Conservation (phyloP, 306 rosid species). For the Canavalia ensiformis region DNA sequence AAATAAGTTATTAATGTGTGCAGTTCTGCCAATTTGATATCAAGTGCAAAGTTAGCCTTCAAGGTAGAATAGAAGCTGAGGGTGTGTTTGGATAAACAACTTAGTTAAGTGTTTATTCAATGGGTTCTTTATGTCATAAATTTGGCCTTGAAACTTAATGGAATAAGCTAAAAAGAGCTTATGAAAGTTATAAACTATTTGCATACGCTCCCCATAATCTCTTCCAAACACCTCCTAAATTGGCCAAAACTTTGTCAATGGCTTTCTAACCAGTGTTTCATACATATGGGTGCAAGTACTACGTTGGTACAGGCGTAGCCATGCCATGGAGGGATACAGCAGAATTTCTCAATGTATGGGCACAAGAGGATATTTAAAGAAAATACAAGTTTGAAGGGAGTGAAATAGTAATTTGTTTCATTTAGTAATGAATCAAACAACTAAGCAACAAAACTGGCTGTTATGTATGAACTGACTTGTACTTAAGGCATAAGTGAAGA, state of each 20-base stretch:
- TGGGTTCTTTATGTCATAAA: too few species aligned
- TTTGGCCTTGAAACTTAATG: too few species aligned
- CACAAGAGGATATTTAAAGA: neutral
- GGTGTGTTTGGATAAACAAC: too few species aligned
- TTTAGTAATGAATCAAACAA: neutral
- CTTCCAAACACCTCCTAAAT: neutral
- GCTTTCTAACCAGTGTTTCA: neutral
- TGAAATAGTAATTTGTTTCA: neutral
- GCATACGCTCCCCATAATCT: too few species aligned
- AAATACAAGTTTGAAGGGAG: neutral
- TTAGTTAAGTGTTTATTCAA: too few species aligned
- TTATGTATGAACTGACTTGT: neutral
- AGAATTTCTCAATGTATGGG: neutral
- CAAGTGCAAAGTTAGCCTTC: conserved; percentile 23
- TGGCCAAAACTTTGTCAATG: neutral
- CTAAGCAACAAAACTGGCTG: neutral
- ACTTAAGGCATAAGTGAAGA: neutral
- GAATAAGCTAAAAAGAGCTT: too few species aligned
- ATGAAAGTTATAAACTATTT: too few species aligned
- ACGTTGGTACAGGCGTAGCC: too few species aligned
- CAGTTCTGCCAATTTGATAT: conserved; percentile 20
- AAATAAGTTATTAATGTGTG: conserved; percentile 21
- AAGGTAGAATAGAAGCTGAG: neutral
- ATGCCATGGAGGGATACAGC: neutral
- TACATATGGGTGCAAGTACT: neutral